These are phyloP conservation scores for Gracilaria vermiculophylla DNA, from an alignment of 23 red algal species.

Conservation along the genomic window DNA sequence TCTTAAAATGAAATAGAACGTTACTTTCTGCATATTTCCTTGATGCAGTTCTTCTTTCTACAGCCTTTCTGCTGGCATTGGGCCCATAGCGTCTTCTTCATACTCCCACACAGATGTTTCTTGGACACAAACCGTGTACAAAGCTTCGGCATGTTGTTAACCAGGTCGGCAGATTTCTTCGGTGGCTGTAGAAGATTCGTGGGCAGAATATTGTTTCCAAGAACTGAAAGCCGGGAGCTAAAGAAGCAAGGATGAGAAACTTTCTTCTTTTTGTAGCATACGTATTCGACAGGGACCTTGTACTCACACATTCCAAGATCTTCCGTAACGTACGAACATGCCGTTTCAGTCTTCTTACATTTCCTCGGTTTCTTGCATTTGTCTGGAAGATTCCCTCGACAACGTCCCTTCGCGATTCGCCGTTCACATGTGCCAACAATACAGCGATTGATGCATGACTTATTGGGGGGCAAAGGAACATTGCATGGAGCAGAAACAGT, in stretches of 20 bases:
- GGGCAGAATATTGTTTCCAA: no score
- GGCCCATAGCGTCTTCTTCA: neutral
- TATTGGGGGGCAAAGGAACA: neutral
- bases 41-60: slow-evolving; percentile 7
- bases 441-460: slow-evolving; percentile 15
- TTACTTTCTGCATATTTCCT: neutral
- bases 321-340: neutral
- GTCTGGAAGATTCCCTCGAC: neutral
- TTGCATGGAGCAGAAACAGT: slow-evolving; percentile 1
- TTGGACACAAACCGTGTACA: slow-evolving; percentile 10
- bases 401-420: neutral
- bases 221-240: neutral
- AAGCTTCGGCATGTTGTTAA: neutral
- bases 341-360: neutral
- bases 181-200: neutral
- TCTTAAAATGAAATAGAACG: no score
- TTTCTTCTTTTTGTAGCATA: slow-evolving; percentile 45
- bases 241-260: slow-evolving; percentile 11
- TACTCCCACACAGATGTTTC: slow-evolving; percentile 1
- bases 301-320: neutral
- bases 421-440: neutral
- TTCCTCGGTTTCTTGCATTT: neutral
- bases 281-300: neutral
- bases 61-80: slow-evolving; percentile 18
- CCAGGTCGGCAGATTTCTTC: neutral